Conservation (phyloP, 1,139 yeast genomes). For the Nakaseomyces bracarensis region DNA sequence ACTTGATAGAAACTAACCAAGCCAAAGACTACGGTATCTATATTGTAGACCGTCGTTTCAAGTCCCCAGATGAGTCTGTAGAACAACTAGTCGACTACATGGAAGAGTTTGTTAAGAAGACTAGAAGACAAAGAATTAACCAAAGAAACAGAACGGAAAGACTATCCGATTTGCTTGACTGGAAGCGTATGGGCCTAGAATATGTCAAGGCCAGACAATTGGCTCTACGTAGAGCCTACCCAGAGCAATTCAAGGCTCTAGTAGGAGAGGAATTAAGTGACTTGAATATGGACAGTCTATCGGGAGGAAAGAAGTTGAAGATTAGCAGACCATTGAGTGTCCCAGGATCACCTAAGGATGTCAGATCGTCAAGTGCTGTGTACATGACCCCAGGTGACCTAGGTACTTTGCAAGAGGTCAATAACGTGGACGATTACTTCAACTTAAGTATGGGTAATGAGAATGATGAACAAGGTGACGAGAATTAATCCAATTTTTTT, state of each 20-base stretch:
- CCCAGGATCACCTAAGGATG: slow-evolving; percentile 86
- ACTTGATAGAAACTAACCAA: slow-evolving; percentile 69
- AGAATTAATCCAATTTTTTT: background rate
- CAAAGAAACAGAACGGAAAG: slow-evolving; percentile 97
- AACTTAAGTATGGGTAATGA: slow-evolving; percentile 50
- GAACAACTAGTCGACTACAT: slow-evolving; percentile 83
- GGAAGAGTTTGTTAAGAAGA: slow-evolving; percentile 81
- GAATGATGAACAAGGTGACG: slow-evolving; percentile 27
- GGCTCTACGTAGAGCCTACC: slow-evolving; percentile 88
- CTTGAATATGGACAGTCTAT: slow-evolving; percentile 27
- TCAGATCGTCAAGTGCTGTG: slow-evolving; percentile 38
- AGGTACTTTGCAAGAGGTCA: slow-evolving; percentile 90
- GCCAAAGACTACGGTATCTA: slow-evolving; percentile 94
- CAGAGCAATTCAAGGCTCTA: slow-evolving; percentile 63
- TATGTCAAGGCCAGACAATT: slow-evolving; percentile 91
- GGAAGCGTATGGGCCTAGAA: slow-evolving; percentile 98
- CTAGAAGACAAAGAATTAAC: slow-evolving; percentile 94
- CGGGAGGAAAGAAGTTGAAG: slow-evolving; percentile 43
- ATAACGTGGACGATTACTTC: slow-evolving; percentile 81
- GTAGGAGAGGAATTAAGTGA: slow-evolving; percentile 29
- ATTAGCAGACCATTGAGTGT: slow-evolving; percentile 88
- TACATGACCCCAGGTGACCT: slow-evolving; percentile 96
- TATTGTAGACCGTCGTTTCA: slow-evolving; percentile 90
- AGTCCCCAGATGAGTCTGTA: slow-evolving; percentile 88
- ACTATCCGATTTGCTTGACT: slow-evolving; percentile 82